Evolutionary conservation across 2,329 filamentous ascomycete species (phyloP).

Genomic region (Echinosphaeria canescens): DNA sequence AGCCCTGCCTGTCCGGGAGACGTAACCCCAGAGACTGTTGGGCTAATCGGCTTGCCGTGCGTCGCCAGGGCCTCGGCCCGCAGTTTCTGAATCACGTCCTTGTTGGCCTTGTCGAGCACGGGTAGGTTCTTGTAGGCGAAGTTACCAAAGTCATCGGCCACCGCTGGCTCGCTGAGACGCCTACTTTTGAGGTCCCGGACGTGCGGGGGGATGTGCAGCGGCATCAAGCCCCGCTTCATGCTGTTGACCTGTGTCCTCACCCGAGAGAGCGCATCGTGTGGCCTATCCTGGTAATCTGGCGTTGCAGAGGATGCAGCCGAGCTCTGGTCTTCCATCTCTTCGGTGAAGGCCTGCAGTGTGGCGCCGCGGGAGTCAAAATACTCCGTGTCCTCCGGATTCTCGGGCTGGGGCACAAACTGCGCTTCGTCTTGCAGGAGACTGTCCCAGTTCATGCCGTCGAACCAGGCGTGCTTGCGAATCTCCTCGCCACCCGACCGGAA

Average conservation of each 20-base stretch:
- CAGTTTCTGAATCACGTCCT: slow-evolving; percentile 93
- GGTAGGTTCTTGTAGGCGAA: slow-evolving; percentile 97
- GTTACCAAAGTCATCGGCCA: slow-evolving; percentile 81
- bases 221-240: slow-evolving; percentile 82
- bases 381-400: slow-evolving; percentile 93
- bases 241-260: slow-evolving; percentile 74
- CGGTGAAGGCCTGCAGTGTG: slow-evolving; percentile 76
- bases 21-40: slow-evolving; percentile 14
- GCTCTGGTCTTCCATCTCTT: slow-evolving; percentile 80
- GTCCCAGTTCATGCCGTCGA: slow-evolving; percentile 72
- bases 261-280: slow-evolving; percentile 82
- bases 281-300: slow-evolving; percentile 66
- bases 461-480: slow-evolving; percentile 80
- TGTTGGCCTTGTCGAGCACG: slow-evolving; percentile 93
- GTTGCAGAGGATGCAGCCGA: slow-evolving; percentile 52
- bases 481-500: slow-evolving; percentile 72
- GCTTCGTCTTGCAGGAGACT: slow-evolving; percentile 85
- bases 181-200: slow-evolving; percentile 79
- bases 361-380: slow-evolving; percentile 91
- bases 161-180: slow-evolving; percentile 74
- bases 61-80: slow-evolving; percentile 69
- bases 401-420: slow-evolving; percentile 78
- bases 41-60: slow-evolving; percentile 30
- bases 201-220: slow-evolving; percentile 87
- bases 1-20: slow-evolving; percentile 43